phyloP scores from a whole-genome alignment of 2,329 filamentous ascomycete genomes.

The Monilinia polystroma region DNA sequence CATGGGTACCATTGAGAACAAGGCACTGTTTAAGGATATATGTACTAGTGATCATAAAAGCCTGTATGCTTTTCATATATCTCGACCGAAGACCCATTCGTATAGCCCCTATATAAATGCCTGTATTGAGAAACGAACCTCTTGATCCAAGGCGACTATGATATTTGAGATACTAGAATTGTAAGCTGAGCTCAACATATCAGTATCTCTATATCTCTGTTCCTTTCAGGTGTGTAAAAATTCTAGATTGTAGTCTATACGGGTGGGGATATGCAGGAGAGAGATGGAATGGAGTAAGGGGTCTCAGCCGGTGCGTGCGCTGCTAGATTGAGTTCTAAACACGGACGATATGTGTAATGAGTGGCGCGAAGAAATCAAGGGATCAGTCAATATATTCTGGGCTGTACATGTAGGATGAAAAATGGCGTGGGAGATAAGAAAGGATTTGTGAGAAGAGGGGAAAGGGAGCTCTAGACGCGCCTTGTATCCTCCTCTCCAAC shows the following conservation, averaged over 20 bases:
- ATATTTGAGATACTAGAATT: neutral
- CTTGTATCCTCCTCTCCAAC: neutral
- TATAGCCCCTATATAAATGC: neutral
- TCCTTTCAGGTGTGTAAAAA: neutral
- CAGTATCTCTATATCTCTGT: neutral
- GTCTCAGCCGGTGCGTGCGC: neutral
- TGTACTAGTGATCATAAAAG: neutral
- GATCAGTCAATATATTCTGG: neutral
- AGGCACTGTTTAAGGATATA: neutral
- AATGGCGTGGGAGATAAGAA: neutral
- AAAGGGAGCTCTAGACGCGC: neutral
- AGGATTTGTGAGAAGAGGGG: neutral
- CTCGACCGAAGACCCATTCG: neutral
- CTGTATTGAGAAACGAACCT: neutral
- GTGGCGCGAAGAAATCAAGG: neutral
- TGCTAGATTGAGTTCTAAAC: neutral
- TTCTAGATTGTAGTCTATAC: neutral
- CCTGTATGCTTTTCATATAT: neutral
- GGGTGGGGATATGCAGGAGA: constrained; percentile 1
- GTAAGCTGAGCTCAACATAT: neutral
- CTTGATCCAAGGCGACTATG: neutral
- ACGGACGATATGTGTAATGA: neutral
- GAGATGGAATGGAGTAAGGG: neutral
- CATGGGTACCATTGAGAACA: neutral
- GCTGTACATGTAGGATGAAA: neutral